Evolutionary conservation across 345 rosid species (phyloP).

Genomic region (Nasturtium officinale): DNA sequence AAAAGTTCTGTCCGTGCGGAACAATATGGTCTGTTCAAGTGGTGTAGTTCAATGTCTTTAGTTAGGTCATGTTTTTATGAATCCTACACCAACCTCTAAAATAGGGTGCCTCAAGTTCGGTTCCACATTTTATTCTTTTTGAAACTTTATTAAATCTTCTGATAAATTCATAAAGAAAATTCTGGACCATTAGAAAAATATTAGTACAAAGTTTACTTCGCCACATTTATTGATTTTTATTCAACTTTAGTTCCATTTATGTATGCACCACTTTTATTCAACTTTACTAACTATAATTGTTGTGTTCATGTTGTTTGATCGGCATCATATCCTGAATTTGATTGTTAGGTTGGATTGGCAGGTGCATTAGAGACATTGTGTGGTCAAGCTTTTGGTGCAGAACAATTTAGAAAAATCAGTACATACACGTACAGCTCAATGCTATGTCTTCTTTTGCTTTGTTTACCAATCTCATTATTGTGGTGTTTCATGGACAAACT

Average conservation of each 20-base stretch:
- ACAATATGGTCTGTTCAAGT: background rate
- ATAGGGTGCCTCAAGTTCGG: background rate
- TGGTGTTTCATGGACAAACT: constrained; percentile 57
- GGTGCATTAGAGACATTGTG: constrained; percentile 67
- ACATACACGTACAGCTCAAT: constrained; percentile 48
- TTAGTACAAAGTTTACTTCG: too few species aligned
- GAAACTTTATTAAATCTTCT: background rate
- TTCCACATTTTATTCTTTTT: background rate
- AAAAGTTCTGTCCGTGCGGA: background rate
- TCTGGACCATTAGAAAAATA: background rate
- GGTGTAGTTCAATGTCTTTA: background rate
- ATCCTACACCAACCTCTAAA: background rate
- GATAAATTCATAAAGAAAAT: background rate
- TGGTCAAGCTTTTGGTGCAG: constrained; percentile 73
- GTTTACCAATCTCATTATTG: constrained; percentile 47
- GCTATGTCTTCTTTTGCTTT: constrained; percentile 41
- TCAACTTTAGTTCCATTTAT: background rate
- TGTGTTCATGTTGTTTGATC: too few species aligned
- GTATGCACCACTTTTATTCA: background rate
- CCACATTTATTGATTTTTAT: background rate
- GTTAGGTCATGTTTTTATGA: background rate
- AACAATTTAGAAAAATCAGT: constrained; percentile 51
- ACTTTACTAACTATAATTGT: too few species aligned
- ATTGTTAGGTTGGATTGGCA: constrained; percentile 48
- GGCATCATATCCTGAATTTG: background rate